Evolutionary conservation across 805 yeast genomes (phyloP).

Genomic region (Ogataea neopini): DNA sequence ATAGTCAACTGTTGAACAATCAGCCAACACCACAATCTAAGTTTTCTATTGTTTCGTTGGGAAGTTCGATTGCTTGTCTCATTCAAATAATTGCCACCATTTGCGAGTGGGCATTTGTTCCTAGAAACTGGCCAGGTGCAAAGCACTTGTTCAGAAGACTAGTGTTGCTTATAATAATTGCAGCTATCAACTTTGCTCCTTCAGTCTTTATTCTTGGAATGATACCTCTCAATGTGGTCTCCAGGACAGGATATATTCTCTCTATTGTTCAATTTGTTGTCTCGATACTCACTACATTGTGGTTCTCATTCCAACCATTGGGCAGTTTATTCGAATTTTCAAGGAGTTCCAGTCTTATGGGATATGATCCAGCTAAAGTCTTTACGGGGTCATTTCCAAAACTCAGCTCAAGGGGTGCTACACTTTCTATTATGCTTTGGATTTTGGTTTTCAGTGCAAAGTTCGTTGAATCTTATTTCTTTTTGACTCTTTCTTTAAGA

Average conservation of each 20-base stretch:
- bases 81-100: constrained; percentile 43
- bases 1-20: constrained; percentile 41
- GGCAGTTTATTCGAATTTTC: constrained; percentile 35
- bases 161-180: constrained; percentile 33
- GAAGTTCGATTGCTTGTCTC: constrained; percentile 45
- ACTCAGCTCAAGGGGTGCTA: constrained; percentile 39
- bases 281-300: constrained; percentile 43
- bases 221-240: constrained; percentile 39
- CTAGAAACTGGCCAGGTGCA: constrained; percentile 50
- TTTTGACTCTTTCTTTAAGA: constrained; percentile 51
- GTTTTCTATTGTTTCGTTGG: constrained; percentile 46
- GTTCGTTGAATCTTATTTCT: constrained; percentile 54
- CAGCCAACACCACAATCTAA: constrained; percentile 47
- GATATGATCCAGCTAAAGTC: constrained; percentile 38
- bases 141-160: constrained; percentile 39
- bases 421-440: constrained; percentile 50
- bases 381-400: constrained; percentile 47
- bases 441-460: constrained; percentile 47
- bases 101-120: constrained; percentile 48
- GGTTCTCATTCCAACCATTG: constrained; percentile 43
- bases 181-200: constrained; percentile 41
- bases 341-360: constrained; percentile 19
- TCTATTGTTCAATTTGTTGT: constrained; percentile 44
- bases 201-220: constrained; percentile 41
- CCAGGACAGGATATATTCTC: constrained; percentile 38